Percentiles rank a stretch among this genome's conserved stretches.
Conservation (phyloP, 331 rosid genomes). For the Acacia concinna region DNA sequence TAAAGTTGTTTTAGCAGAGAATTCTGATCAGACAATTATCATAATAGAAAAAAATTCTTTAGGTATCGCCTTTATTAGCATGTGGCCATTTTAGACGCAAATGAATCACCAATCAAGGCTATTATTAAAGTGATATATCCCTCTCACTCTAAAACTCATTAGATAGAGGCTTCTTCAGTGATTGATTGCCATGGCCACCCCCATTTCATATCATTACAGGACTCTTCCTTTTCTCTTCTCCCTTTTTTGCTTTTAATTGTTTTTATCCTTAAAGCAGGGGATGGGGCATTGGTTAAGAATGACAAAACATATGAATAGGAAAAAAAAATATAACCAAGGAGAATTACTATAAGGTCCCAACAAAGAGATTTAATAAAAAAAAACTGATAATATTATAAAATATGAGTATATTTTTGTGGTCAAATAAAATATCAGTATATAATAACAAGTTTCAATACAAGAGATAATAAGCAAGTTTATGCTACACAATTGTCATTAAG, state of each 20-base stretch:
- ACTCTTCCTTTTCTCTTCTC: conserved; percentile 30
- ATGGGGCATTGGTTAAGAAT: conserved; percentile 30
- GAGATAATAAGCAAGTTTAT: too few relatives aligned
- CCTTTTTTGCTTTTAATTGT: conserved; percentile 27
- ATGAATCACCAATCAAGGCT: conserved; percentile 34
- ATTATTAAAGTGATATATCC: conserved; percentile 41
- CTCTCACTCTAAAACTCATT: conserved; percentile 35
- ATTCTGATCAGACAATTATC: not conserved
- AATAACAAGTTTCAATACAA: too few relatives aligned
- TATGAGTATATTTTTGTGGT: too few relatives aligned
- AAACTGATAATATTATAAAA: not conserved
- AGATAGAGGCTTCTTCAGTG: conserved; percentile 24
- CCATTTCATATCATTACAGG: conserved; percentile 36
- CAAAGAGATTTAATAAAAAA: not conserved
- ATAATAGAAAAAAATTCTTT: not conserved
- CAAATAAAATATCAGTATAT: too few relatives aligned
- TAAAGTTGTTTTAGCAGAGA: not conserved
- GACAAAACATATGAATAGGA: conserved; percentile 25
- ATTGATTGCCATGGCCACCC: conserved; percentile 25
- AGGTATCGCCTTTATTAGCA: not conserved
- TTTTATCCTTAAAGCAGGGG: conserved; percentile 11
- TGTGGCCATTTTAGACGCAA: conserved; percentile 2
- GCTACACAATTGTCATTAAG: too few relatives aligned
- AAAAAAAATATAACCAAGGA: not conserved
- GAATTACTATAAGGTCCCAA: too few relatives aligned